Conservation (phyloP, 306 rosid genomes). For the Inga leiocalycina region DNA sequence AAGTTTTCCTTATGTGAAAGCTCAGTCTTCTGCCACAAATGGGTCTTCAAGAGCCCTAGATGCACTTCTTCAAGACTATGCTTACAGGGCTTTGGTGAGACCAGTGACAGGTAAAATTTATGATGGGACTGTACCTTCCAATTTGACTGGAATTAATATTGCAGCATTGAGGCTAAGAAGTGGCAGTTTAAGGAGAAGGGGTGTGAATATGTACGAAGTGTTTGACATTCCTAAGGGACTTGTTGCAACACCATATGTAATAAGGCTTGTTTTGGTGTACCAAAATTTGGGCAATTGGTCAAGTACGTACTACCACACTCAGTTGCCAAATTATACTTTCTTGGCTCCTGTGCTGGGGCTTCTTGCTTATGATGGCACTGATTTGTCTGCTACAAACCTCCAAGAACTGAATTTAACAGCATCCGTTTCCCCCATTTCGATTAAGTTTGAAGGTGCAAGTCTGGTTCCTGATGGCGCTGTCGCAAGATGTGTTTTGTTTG, state of each 20-base stretch:
- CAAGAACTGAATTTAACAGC: slow-evolving; percentile 50
- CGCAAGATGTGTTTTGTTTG: slow-evolving; percentile 70
- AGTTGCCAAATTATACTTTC: slow-evolving; percentile 62
- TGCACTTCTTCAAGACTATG: slow-evolving; percentile 58
- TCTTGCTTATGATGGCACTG: slow-evolving; percentile 68
- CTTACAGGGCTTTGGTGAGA: slow-evolving; percentile 51
- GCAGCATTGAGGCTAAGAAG: slow-evolving; percentile 72
- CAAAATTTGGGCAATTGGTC: slow-evolving; percentile 80
- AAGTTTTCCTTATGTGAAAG: slow-evolving; percentile 44
- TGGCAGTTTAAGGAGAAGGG: slow-evolving; percentile 84
- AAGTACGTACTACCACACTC: slow-evolving; percentile 52
- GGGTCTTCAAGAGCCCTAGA: slow-evolving; percentile 48
- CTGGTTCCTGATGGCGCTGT: slow-evolving; percentile 51
- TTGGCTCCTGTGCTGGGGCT: slow-evolving; percentile 88
- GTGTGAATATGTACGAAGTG: slow-evolving; percentile 61
- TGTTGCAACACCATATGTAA: slow-evolving; percentile 59
- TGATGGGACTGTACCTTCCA: slow-evolving; percentile 48
- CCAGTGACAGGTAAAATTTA: slow-evolving; percentile 66
- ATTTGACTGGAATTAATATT: slow-evolving; percentile 56
- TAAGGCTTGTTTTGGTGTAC: slow-evolving; percentile 90
- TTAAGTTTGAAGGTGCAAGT: slow-evolving; percentile 56
- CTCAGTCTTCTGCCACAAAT: slow-evolving; percentile 40
- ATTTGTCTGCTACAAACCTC: slow-evolving; percentile 63
- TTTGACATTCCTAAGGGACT: slow-evolving; percentile 61
- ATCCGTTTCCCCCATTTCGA: slow-evolving; percentile 48